A percentile compares a stretch with the other conserved stretches of the same genome.
Conservation (phyloP, 2,329 filamentous ascomycete genomes). For the Botrytis paeoniae region DNA sequence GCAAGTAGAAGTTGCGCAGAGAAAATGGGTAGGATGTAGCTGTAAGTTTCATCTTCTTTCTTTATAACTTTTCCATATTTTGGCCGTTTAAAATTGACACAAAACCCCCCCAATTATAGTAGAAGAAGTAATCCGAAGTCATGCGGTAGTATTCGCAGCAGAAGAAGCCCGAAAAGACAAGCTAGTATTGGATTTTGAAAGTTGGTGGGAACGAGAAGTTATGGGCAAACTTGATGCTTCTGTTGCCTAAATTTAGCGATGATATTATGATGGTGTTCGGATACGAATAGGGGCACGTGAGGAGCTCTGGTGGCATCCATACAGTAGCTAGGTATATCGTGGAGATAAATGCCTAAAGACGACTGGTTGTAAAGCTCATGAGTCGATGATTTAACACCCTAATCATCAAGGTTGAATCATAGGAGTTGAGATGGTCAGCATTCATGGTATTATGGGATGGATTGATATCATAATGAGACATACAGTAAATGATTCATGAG, state of each 20-base stretch:
- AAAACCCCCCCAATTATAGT: slow-evolving; percentile 39
- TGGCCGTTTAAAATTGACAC: not conserved
- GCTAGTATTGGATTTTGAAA: slow-evolving; percentile 69
- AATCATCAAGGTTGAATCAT: not conserved
- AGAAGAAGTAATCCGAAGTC: slow-evolving; percentile 84
- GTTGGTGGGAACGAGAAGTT: slow-evolving; percentile 69
- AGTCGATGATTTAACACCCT: not conserved
- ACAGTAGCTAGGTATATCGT: not conserved
- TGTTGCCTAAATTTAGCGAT: not conserved
- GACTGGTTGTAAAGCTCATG: not conserved
- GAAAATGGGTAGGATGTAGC: slow-evolving; percentile 72
- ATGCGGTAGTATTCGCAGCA: slow-evolving; percentile 90
- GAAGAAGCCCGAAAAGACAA: slow-evolving; percentile 74
- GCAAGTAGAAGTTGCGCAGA: slow-evolving; percentile 68
- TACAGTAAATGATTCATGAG: not conserved
- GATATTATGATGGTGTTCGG: not conserved
- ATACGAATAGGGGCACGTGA: not conserved
- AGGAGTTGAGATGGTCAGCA: not conserved
- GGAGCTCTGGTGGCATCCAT: no score
- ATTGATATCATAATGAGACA: not conserved
- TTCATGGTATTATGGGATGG: not conserved
- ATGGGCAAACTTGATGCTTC: slow-evolving; percentile 31
- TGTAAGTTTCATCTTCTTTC: slow-evolving; percentile 22
- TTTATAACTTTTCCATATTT: not conserved
- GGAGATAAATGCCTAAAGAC: not conserved